phyloP scores from a whole-genome alignment of 2,329 filamentous ascomycete species.

The Botryosphaeria dothidea region DNA sequence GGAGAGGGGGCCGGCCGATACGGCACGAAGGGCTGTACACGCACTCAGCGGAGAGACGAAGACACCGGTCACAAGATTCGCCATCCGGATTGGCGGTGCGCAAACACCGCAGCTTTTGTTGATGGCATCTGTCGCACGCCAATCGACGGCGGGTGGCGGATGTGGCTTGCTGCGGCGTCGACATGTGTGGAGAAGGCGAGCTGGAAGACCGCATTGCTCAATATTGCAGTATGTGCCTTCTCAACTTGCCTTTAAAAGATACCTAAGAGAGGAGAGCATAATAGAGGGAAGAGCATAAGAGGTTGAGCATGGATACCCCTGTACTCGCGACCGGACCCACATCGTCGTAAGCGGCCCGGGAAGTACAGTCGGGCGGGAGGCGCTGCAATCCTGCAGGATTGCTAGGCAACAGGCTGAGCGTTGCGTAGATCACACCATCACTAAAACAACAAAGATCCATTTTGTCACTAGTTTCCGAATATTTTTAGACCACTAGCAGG shows the following conservation, averaged over 20 bases:
- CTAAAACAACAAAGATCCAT: too few relatives aligned
- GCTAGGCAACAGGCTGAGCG: too few relatives aligned
- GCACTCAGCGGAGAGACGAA: not conserved
- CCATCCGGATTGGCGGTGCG: not conserved
- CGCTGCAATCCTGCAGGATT: too few relatives aligned
- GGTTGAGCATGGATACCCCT: too few relatives aligned
- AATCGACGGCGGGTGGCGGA: not conserved
- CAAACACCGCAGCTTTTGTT: not conserved
- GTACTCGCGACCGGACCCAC: too few relatives aligned
- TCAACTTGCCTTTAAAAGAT: not conserved
- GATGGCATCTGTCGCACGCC: not conserved
- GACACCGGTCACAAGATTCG: not conserved
- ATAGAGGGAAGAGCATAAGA: too few relatives aligned
- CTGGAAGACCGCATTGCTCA: not conserved
- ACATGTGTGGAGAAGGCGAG: not conserved
- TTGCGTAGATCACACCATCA: too few relatives aligned
- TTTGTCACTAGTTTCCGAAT: too few relatives aligned
- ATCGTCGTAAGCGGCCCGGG: too few relatives aligned
- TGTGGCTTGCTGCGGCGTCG: not conserved
- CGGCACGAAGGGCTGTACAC: not conserved
- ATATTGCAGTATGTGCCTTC: not conserved
- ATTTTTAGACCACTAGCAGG: too few relatives aligned
- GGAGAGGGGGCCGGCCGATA: not conserved
- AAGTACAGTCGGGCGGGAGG: too few relatives aligned
- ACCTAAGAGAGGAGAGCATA: not conserved